Conservation (phyloP, 805 yeast species). For the Saccharomycopsis javanensis region DNA sequence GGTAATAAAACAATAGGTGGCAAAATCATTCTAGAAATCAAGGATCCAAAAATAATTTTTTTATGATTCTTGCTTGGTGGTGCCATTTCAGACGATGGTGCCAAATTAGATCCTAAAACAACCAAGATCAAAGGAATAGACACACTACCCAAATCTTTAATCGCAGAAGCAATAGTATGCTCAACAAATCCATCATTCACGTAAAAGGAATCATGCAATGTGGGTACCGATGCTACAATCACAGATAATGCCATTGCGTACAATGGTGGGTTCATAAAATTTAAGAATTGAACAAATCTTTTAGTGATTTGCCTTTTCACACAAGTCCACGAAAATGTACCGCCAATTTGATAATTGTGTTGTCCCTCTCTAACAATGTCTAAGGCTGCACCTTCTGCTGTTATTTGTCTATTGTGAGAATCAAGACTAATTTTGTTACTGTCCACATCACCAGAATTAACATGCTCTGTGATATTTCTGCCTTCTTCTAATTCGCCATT, state of each 20-base stretch:
- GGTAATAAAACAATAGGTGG: constrained; percentile 66
- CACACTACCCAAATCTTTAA: constrained; percentile 59
- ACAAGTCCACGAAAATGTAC: background rate
- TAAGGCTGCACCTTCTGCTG: background rate
- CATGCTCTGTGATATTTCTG: background rate
- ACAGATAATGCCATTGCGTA: constrained; percentile 67
- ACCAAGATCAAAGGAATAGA: constrained; percentile 70
- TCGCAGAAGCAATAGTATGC: constrained; percentile 55
- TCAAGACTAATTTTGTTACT: background rate
- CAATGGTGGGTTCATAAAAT: constrained; percentile 72
- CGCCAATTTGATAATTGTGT: background rate
- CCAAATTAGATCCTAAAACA: constrained; percentile 69
- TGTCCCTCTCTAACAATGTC: background rate
- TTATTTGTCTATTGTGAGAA: background rate
- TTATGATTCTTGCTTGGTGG: constrained; percentile 48
- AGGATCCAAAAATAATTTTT: constrained; percentile 58
- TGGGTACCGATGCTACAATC: constrained; percentile 57
- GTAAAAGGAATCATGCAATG: constrained; percentile 47
- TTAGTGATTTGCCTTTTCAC: background rate
- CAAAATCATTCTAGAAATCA: constrained; percentile 67
- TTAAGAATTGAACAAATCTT: constrained; percentile 24
- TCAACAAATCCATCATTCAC: constrained; percentile 50
- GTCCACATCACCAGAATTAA: background rate
- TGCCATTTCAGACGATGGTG: constrained; percentile 59
- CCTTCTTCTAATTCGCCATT: background rate